These are phyloP conservation scores for Mycosarcoma mackinlayi DNA, from an alignment of 1,284 basidiomycete genomes.

Conservation along the genomic window DNA sequence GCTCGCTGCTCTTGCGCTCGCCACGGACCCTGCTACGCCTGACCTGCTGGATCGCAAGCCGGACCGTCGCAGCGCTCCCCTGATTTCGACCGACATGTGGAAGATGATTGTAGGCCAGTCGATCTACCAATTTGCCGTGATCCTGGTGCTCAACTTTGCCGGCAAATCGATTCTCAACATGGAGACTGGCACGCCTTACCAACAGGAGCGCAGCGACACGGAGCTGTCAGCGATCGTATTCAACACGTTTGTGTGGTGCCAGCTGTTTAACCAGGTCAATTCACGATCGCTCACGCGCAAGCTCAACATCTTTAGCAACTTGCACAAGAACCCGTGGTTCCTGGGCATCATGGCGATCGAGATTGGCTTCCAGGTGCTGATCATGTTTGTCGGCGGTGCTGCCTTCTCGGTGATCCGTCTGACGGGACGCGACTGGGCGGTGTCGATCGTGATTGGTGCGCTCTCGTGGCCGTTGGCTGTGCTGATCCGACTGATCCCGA, in stretches of 20 bases:
- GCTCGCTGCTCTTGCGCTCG: constrained; percentile 94
- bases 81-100: constrained; percentile 82
- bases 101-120: constrained; percentile 95
- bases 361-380: constrained; percentile 85
- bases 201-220: constrained; percentile 69
- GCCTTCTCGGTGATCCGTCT: constrained; percentile 91
- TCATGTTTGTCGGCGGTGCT: constrained; percentile 89
- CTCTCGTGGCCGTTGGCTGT: constrained; percentile 88
- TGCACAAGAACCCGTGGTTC: constrained; percentile 85
- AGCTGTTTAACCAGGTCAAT: constrained; percentile 83
- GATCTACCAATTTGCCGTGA: constrained; percentile 84
- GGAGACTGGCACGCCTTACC: constrained; percentile 63
- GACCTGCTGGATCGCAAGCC: constrained; percentile 87
- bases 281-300: constrained; percentile 85
- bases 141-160: constrained; percentile 88
- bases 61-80: constrained; percentile 84
- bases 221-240: constrained; percentile 88
- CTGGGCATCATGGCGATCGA: constrained; percentile 85
- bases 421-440: constrained; percentile 86
- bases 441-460: constrained; percentile 85
- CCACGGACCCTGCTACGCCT: constrained; percentile 91
- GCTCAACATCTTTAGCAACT: constrained; percentile 89
- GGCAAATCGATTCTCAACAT: constrained; percentile 77
- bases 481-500: constrained; percentile 84
- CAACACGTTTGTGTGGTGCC: constrained; percentile 93